Base-by-base conservation (phyloP, 345 rosid species). In the Nephelium lappaceum region DNA sequence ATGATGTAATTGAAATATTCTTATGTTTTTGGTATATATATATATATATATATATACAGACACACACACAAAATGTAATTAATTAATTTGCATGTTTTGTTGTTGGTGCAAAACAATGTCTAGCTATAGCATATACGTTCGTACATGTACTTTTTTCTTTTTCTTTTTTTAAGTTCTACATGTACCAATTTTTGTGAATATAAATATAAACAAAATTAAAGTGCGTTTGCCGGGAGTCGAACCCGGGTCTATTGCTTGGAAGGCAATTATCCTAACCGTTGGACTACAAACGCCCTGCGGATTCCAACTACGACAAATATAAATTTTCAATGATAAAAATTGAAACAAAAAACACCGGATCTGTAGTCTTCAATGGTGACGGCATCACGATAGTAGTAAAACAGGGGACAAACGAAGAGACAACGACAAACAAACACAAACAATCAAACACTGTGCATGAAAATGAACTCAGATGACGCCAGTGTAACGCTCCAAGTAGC, bases 211-310 rank as follows among this genome's bases (percentile, higher is more conserved):
- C 5, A 67, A 19, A 15, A 62, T 1, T 18, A 45, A 71, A 5
- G 5, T 90, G 92, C 88, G 92, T 91, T 74, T 88, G 91, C 92
- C 90, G 85, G 91, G 89, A 91, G 90, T 91, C 92, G 90, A 89
- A 89, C 90, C 90, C 88, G 89, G 88, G 85, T 88, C 88, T 89
- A 87, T 87, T 89, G 87, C 84, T 89, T 86, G 85, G 93, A 88
- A 91, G 97, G 91, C 93, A 87, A 90, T 87, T 89, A 92, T 90
- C 91, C 91, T 89, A 85, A 91, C 92, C 92, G 89, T 91, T 87
- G 97, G 92, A 92, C 95, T 88, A 88, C 92, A 89, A 71, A 88
- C 89, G 84, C 85, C 2, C 36, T 31, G 51, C 51, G 6, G 10
- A 2, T 3, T 2, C 3, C 36, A 2, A 2, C 36, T 4, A 2